Evolutionary conservation across 108 stramenopile species (phyloP), one percentile per base, ranked within the genome.

Genomic region (Aureococcus anophagefferens): DNA sequence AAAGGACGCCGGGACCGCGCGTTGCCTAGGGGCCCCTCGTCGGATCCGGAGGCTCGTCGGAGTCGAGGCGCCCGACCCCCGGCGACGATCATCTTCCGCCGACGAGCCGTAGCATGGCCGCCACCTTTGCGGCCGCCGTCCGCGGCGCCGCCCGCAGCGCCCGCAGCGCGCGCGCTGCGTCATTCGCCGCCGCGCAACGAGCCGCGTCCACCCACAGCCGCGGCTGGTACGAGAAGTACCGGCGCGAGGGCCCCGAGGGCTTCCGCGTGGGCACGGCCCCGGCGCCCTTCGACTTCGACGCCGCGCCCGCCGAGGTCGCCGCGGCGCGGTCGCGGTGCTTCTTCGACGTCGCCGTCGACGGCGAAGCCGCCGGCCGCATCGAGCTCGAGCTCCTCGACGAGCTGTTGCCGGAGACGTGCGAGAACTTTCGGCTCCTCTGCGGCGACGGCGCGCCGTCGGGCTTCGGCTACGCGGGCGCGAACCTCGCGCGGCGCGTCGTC

Each of bases 231-330:
- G 4, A 34, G 15, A 31, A 33, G 31, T 65, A 31, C 65, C 14
- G 14, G 9, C 31, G 31, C 18, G 31, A 21, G 18, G 65, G 28
- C 65, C 33, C 33, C 11, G 65, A 35, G 15, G 13, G 30, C 21
- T 35, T 34, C 28, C 11, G 4, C 63, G 7, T 70, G 82, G 44
- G 31, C 74, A 18, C 25, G 7, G 21, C 3, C 21, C 63, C 45
- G 25, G 74, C 40, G 29, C 65, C 35, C 34, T 46, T 85, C 32
- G 82, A 85, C 64, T 86, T 79, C 36, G 75, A 84, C 76, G 46
- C 45, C 33, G 9, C 40, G 9, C 72, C 17, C 7, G 25, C 51
- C 17, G 7, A 9, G 7, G 11, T 9, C 33, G 51, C 31, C 62
- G n/a, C 21, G 25, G 5, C 7, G 25, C 62, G 71, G 15, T 33